phyloP scores from a whole-genome alignment of 106 monocot genomes.

The Xerophyta viscosa region DNA sequence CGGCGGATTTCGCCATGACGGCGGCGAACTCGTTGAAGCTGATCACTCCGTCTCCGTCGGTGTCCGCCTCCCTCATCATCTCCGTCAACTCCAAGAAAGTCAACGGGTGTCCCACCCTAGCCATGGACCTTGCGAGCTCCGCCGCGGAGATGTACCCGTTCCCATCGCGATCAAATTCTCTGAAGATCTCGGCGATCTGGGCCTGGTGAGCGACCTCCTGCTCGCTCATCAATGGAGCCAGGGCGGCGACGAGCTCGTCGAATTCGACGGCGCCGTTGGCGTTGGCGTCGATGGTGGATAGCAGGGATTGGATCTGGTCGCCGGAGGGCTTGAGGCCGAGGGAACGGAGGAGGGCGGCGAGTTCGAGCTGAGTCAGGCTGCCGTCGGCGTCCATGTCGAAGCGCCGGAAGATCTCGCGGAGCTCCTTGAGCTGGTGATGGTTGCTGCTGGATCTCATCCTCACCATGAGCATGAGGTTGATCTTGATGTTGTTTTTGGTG shows the following conservation, averaged over 20 bases:
- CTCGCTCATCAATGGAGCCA: slow-evolving; percentile 49
- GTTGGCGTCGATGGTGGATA: slow-evolving; percentile 57
- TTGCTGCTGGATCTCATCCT: no score
- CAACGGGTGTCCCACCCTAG: slow-evolving; percentile 54
- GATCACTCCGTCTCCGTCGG: slow-evolving; percentile 63
- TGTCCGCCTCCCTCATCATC: slow-evolving; percentile 57
- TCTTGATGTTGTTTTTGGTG: background rate
- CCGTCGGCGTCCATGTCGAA: slow-evolving; percentile 77
- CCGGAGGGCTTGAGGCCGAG: slow-evolving; percentile 52
- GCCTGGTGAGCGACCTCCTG: slow-evolving; percentile 39
- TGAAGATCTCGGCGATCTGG: slow-evolving; percentile 47
- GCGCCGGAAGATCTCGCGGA: slow-evolving; percentile 46
- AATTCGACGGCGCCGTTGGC: slow-evolving; percentile 66
- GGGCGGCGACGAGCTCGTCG: slow-evolving; percentile 54
- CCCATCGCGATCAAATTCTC: slow-evolving; percentile 61
- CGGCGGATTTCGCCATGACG: slow-evolving; percentile 59
- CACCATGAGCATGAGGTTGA: no score
- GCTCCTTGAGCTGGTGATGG: slow-evolving; percentile 30
- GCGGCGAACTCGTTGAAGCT: slow-evolving; percentile 53
- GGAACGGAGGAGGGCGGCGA: slow-evolving; percentile 69
- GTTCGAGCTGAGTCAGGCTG: slow-evolving; percentile 61
- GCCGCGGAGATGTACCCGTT: slow-evolving; percentile 61
- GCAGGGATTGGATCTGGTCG: slow-evolving; percentile 61
- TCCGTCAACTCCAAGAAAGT: slow-evolving; percentile 42
- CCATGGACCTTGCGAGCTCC: slow-evolving; percentile 75